These are phyloP conservation scores for Thoreauomyces humboldtii DNA, from an alignment of 192 early-diverging fungal genomes.

Conservation along the genomic window DNA sequence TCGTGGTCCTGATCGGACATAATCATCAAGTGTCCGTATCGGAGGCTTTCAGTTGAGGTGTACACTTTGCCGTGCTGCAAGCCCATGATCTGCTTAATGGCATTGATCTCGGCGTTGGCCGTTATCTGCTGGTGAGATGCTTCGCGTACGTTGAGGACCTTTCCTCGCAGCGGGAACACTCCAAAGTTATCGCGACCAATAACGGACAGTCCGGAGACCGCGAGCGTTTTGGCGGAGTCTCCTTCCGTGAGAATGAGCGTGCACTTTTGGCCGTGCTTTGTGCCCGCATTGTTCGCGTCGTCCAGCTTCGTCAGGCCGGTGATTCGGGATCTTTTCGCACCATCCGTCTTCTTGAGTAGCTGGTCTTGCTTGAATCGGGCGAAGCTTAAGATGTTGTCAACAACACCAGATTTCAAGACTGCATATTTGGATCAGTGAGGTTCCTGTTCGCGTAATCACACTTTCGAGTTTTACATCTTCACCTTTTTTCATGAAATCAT, in stretches of 20 bases:
- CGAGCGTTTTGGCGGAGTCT: slow-evolving; percentile 91
- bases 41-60: slow-evolving; percentile 64
- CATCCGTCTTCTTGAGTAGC: slow-evolving; percentile 87
- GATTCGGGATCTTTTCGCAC: slow-evolving; percentile 62
- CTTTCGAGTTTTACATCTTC: no score
- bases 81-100: slow-evolving; percentile 92
- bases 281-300: slow-evolving; percentile 92
- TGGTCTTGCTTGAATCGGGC: slow-evolving; percentile 70
- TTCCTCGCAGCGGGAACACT: slow-evolving; percentile 95
- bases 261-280: slow-evolving; percentile 66
- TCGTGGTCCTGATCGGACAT: slow-evolving; percentile 96
- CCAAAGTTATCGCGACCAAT: slow-evolving; percentile 88
- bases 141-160: slow-evolving; percentile 95
- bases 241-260: slow-evolving; percentile 97
- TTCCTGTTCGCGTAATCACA: no score
- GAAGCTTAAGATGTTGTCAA: slow-evolving; percentile 74
- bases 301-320: slow-evolving; percentile 85
- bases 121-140: slow-evolving; percentile 65
- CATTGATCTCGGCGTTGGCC: slow-evolving; percentile 80
- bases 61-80: slow-evolving; percentile 85
- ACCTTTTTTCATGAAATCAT: slow-evolving; percentile 81
- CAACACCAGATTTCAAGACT: slow-evolving; percentile 82
- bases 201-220: slow-evolving; percentile 80
- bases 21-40: slow-evolving; percentile 95
- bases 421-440: no score